Evolutionary conservation across 768 basidiomycete genomes (phyloP).

Genomic region (Pleurotus eryngii): DNA sequence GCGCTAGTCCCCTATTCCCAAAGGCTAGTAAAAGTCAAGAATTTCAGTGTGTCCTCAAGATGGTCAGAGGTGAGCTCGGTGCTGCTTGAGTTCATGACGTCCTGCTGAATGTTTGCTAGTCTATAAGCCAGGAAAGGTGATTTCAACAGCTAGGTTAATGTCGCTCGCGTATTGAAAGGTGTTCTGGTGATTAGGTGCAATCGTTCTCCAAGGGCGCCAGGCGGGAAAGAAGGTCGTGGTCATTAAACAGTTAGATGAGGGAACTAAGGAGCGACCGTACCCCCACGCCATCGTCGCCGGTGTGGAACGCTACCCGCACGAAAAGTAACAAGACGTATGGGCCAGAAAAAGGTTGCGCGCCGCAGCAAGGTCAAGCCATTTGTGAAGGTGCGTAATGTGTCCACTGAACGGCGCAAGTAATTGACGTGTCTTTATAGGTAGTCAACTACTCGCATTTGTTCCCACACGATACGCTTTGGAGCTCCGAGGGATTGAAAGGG

Average conservation of each 20-base stretch:
- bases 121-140: conserved; percentile 93
- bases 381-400: conserved; percentile 75
- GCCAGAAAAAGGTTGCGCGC: conserved; percentile 87
- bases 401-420: not conserved
- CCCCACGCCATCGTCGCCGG: conserved; percentile 98
- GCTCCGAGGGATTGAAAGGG: conserved; percentile 91
- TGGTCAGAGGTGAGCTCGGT: conserved; percentile 52
- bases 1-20: conserved; percentile 20
- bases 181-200: conserved; percentile 64
- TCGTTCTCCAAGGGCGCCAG: conserved; percentile 98
- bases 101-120: conserved; percentile 43
- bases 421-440: conserved; percentile 41
- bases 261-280: conserved; percentile 93
- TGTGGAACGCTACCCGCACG: conserved; percentile 96
- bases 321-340: conserved; percentile 98
- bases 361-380: conserved; percentile 99
- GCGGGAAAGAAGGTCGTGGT: conserved; percentile 99
- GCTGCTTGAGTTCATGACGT: not conserved
- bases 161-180: conserved; percentile 2
- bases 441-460: conserved; percentile 99
- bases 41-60: conserved; percentile 46
- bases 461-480: conserved; percentile 98
- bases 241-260: conserved; percentile 96
- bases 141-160: conserved; percentile 1
- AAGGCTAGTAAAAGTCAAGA: conserved; percentile 32